A percentile compares a stretch with the other conserved stretches of the same genome.
phyloP scores from a whole-genome alignment of 1,284 basidiomycete genomes.

The Bjerkandera adusta region DNA sequence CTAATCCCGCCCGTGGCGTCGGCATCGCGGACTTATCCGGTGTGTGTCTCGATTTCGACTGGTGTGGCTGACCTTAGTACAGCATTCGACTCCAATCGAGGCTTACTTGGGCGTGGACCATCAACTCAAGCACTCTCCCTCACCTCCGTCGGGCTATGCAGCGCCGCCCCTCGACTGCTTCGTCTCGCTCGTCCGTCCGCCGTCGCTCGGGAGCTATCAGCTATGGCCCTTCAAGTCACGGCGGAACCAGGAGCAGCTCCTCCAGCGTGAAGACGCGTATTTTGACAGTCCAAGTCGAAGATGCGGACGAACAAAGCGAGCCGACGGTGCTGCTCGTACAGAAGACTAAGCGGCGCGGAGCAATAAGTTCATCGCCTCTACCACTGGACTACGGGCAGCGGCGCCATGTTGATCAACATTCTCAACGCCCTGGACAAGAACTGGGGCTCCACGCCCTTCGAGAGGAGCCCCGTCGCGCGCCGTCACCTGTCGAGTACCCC shows the following conservation, averaged over 20 bases:
- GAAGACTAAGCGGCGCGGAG: neutral
- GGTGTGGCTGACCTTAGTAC: conserved; percentile 17
- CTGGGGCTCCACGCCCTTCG: neutral
- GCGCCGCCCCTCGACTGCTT: conserved; percentile 17
- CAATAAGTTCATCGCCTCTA: conserved; percentile 1
- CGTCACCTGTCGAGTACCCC: neutral
- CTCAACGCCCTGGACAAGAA: neutral
- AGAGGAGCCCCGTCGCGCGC: no score
- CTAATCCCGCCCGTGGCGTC: neutral
- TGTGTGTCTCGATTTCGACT: neutral
- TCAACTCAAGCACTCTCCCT: no score
- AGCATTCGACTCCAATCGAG: no score
- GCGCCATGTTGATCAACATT: neutral
- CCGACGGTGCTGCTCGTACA: conserved; percentile 25
- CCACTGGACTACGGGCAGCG: neutral
- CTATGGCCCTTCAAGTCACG: conserved; percentile 1
- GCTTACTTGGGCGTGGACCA: no score
- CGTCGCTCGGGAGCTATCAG: conserved; percentile 26
- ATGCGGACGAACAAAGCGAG: conserved; percentile 10
- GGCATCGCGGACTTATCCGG: conserved; percentile 4
- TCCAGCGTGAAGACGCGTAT: conserved; percentile 12
- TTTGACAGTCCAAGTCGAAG: conserved; percentile 21
- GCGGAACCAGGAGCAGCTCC: neutral
- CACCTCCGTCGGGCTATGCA: conserved; percentile 20
- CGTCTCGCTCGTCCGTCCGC: conserved; percentile 17